These are phyloP conservation scores for Giardia muris DNA, from an alignment of 208 protist genomes.

Conservation along the genomic window DNA sequence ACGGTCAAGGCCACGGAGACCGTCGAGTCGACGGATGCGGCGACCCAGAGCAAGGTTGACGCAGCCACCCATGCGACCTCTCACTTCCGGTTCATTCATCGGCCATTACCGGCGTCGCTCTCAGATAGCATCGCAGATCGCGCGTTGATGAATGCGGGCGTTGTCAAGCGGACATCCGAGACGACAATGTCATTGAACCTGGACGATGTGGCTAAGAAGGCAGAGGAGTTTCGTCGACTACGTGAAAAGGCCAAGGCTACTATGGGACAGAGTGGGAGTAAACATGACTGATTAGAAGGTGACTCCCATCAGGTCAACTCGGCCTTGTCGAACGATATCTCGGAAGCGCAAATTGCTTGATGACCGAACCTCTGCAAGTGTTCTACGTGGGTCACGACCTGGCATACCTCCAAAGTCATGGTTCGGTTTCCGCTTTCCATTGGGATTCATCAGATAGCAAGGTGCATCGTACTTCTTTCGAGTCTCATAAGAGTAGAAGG, in stretches of 20 bases:
- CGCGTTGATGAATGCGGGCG: background rate
- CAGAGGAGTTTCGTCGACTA: background rate
- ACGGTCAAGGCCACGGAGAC: background rate
- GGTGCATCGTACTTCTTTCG: background rate
- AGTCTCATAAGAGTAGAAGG: background rate
- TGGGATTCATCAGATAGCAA: background rate
- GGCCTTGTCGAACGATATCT: background rate
- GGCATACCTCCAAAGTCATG: background rate
- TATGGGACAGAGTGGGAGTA: too few relatives aligned
- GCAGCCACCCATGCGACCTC: background rate
- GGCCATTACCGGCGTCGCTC: background rate
- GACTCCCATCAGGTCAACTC: background rate
- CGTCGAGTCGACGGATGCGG: background rate
- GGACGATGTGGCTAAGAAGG: background rate
- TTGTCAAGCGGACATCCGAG: background rate
- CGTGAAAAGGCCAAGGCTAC: background rate
- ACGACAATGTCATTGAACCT: background rate
- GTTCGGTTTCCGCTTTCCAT: background rate
- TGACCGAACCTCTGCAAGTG: background rate
- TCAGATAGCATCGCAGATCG: background rate
- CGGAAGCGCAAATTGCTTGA: background rate
- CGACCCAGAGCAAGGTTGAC: background rate
- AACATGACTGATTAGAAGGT: background rate
- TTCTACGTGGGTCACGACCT: background rate
- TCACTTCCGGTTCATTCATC: background rate